These are phyloP conservation scores for Aristolochia contorta DNA, from an alignment of 164 flowering plant species.

Conservation along the genomic window DNA sequence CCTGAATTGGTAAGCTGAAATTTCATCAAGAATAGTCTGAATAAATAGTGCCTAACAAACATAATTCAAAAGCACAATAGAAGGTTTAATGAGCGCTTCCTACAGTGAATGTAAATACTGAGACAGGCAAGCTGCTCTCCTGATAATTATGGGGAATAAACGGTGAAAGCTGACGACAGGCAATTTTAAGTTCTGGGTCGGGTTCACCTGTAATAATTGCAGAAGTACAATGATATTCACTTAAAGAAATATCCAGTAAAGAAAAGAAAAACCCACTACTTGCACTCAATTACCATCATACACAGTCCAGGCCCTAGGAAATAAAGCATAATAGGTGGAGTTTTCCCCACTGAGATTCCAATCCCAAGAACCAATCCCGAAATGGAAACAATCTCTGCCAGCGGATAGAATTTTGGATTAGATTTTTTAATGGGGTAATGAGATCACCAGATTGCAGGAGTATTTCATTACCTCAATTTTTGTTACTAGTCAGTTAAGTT, in stretches of 20 bases:
- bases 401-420: slow-evolving; percentile 11
- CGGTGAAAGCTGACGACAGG: slow-evolving; percentile 90
- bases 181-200: slow-evolving; percentile 78
- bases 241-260: neutral
- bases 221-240: neutral
- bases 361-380: slow-evolving; percentile 93
- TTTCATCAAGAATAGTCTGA: neutral
- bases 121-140: slow-evolving; percentile 91
- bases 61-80: neutral
- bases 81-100: slow-evolving; percentile 3
- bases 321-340: slow-evolving; percentile 85
- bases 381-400: slow-evolving; percentile 37
- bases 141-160: slow-evolving; percentile 89
- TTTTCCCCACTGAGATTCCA: slow-evolving; percentile 73
- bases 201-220: slow-evolving; percentile 64
- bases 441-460: neutral
- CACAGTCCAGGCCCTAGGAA: slow-evolving; percentile 91
- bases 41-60: neutral
- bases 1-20: slow-evolving; percentile 61
- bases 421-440: neutral
- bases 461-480: too few species aligned
- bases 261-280: too few species aligned
- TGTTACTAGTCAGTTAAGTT: too few species aligned
- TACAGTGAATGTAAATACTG: slow-evolving; percentile 89
- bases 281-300: slow-evolving; percentile 54